Base-by-base conservation (phyloP, 345 rosid genomes). In the Lepidium didymum region DNA sequence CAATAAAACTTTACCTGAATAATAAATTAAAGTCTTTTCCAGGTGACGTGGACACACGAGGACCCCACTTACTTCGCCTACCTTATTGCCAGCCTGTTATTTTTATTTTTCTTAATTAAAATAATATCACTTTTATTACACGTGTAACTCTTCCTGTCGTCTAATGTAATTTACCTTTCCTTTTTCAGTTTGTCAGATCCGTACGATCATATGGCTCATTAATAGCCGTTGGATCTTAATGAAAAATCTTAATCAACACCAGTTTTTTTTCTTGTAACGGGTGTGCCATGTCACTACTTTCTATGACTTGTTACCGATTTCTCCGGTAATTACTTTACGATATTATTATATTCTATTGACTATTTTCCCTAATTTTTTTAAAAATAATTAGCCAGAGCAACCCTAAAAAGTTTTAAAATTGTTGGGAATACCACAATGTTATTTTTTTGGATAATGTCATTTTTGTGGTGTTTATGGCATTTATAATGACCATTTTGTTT, bases 1-100 rank as follows among this genome's bases (percentile, higher is more conserved):
- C 47, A 62, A 53, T 43, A 71, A 71, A 71, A 12, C 49, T 36
- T 54, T 31, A 25, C 25, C 19, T 29, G 31, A 64, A 40, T 10
- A 29, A 65, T 19, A 42, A 6, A n/a, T 53, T 37, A 51, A 70
- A 61, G 74, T 55, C 16, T 7, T 61, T 29, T 6, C 50, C 41
- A 52, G 43, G 38, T 74, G 72, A 74, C 78, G 35, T 74, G 74
- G 69, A 61, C 73, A 61, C 73, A 74, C 57, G 67, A 62, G 78
- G 78, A 74, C 74, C 78, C 73, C 74, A 68, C 62, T 51, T n/a
- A 0, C 15, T 16, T 52, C 42, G 68, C 68, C 62, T 33, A 67
- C 73, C 62, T 25, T 74, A 43, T 68, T 61, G 73, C 78, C 78
- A 74, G 58, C 16, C 69, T 74, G 64, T 44, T 70, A 38, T 65